phyloP scores from a whole-genome alignment of 169 alveolate genomes.

The Cryptosporidium viatorum region DNA sequence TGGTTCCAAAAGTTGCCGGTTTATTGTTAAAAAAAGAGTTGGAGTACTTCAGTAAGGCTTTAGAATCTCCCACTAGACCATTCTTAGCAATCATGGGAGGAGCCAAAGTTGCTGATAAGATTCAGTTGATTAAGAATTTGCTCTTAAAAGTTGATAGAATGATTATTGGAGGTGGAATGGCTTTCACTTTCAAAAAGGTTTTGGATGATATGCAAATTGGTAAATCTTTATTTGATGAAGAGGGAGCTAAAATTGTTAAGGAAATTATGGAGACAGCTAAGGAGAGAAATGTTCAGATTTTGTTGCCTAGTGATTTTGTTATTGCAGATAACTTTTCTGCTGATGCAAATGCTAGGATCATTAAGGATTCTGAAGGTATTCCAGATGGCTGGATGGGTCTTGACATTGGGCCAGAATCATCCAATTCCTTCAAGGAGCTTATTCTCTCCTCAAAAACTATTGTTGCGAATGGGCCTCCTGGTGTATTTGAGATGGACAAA shows the following conservation, averaged over 20 bases:
- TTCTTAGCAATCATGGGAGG: constrained; percentile 97
- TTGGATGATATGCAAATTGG: constrained; percentile 91
- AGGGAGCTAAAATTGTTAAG: constrained; percentile 94
- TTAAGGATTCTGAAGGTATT: constrained; percentile 90
- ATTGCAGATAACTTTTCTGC: constrained; percentile 92
- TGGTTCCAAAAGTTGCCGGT: constrained; percentile 93
- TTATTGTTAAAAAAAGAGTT: constrained; percentile 94
- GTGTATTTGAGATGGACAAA: constrained; percentile 93
- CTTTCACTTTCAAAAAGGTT: constrained; percentile 95
- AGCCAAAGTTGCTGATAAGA: constrained; percentile 97
- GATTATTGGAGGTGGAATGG: constrained; percentile 99
- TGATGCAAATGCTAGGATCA: constrained; percentile 86
- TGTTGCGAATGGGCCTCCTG: constrained; percentile 97
- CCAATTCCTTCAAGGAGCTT: constrained; percentile 84
- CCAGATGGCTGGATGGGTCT: constrained; percentile 97
- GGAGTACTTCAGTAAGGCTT: constrained; percentile 94
- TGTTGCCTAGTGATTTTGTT: constrained; percentile 94
- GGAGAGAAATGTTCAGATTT: constrained; percentile 91
- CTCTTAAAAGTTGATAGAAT: constrained; percentile 93
- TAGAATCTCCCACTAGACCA: constrained; percentile 95
- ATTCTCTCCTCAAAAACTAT: constrained; percentile 90
- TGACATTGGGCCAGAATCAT: constrained; percentile 95
- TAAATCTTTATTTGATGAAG: constrained; percentile 95
- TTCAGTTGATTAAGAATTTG: constrained; percentile 93
- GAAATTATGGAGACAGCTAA: constrained; percentile 94